Conservation (phyloP, 768 basidiomycete genomes). For the Phylloporus rhodoxanthus region DNA sequence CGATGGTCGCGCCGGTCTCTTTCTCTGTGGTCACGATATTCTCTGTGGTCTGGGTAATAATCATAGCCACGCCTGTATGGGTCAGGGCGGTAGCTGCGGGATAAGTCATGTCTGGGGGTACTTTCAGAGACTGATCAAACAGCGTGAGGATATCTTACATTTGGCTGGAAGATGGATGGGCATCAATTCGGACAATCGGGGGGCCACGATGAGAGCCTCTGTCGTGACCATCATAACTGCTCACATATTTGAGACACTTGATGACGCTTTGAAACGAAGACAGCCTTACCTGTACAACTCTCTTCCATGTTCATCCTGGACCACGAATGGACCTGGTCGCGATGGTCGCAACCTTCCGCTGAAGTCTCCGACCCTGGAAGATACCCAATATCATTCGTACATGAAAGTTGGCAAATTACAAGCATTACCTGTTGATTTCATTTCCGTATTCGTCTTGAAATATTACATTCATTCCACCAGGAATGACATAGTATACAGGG, state of each 20-base stretch:
- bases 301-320: slow-evolving; percentile 54
- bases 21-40: slow-evolving; percentile 19
- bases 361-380: slow-evolving; percentile 49
- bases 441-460: slow-evolving; percentile 63
- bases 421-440: slow-evolving; percentile 52
- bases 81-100: slow-evolving; percentile 20
- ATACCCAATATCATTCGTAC: slow-evolving; percentile 1
- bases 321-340: slow-evolving; percentile 42
- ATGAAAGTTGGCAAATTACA: background rate
- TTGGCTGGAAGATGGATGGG: slow-evolving; percentile 14
- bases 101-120: slow-evolving; percentile 18
- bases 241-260: slow-evolving; percentile 1
- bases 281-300: slow-evolving; percentile 50
- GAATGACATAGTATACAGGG: slow-evolving; percentile 56
- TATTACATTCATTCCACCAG: slow-evolving; percentile 57
- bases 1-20: slow-evolving; percentile 16
- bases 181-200: slow-evolving; percentile 22
- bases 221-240: slow-evolving; percentile 25
- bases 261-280: background rate
- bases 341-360: slow-evolving; percentile 22
- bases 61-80: slow-evolving; percentile 21
- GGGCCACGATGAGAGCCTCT: slow-evolving; percentile 24
- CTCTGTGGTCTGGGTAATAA: slow-evolving; percentile 18
- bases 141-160: slow-evolving; percentile 14
- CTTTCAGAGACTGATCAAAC: slow-evolving; percentile 5